Evolutionary conservation across 805 yeast genomes (phyloP).

Genomic region (Candida verbasci): DNA sequence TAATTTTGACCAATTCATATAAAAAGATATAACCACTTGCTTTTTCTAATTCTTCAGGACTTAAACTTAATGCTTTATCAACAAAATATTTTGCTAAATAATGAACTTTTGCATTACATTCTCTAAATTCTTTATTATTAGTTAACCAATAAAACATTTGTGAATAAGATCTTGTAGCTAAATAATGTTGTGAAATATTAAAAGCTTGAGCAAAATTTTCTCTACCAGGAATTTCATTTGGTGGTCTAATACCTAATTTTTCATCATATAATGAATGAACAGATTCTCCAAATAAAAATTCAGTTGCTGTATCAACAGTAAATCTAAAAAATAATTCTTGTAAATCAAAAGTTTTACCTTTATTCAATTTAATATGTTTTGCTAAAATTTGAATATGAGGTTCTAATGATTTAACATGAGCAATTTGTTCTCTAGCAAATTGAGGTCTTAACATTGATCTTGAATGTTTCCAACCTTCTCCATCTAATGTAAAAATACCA

Average conservation of each 20-base stretch:
- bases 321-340: slow-evolving; percentile 31
- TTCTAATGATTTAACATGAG: slow-evolving; percentile 31
- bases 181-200: slow-evolving; percentile 27
- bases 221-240: slow-evolving; percentile 24
- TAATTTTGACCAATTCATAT: slow-evolving; percentile 37
- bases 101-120: slow-evolving; percentile 27
- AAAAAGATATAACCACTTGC: slow-evolving; percentile 33
- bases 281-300: slow-evolving; percentile 39
- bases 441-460: slow-evolving; percentile 36
- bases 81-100: slow-evolving; percentile 28
- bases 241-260: slow-evolving; percentile 22
- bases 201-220: slow-evolving; percentile 31
- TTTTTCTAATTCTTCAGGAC: slow-evolving; percentile 24
- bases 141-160: slow-evolving; percentile 24
- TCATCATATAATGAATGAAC: slow-evolving; percentile 25
- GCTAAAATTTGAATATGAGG: slow-evolving; percentile 24
- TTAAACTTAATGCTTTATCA: slow-evolving; percentile 23
- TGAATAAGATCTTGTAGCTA: slow-evolving; percentile 31
- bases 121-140: slow-evolving; percentile 24
- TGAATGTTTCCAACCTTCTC: slow-evolving; percentile 36
- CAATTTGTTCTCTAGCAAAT: slow-evolving; percentile 34
- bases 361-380: slow-evolving; percentile 17
- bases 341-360: slow-evolving; percentile 26
- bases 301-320: slow-evolving; percentile 39
- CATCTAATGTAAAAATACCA: slow-evolving; percentile 36